Evolutionary conservation across 208 protist species (phyloP).

Genomic region (Trypanosoma vivax): DNA sequence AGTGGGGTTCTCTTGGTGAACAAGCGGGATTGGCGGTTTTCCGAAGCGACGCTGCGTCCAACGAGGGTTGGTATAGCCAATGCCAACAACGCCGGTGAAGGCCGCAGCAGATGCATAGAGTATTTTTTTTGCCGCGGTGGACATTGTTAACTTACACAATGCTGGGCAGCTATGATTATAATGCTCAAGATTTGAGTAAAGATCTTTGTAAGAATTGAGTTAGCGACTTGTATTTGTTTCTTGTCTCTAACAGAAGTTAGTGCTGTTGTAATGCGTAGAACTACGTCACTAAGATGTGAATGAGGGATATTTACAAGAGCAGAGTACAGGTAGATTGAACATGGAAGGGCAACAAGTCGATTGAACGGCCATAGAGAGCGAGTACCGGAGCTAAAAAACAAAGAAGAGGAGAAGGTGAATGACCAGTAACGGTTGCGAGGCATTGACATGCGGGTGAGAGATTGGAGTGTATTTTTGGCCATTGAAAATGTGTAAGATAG

Average conservation of each 20-base stretch:
- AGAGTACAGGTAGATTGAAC: not conserved
- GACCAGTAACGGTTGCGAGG: too few species aligned
- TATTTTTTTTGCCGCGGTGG: constrained; percentile 36
- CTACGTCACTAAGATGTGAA: not conserved
- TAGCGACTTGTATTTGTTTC: not conserved
- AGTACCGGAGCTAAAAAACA: too few species aligned
- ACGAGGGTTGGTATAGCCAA: constrained; percentile 70
- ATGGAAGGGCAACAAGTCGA: not conserved
- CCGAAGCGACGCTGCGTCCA: constrained; percentile 78
- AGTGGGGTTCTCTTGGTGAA: constrained; percentile 33
- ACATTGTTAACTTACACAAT: constrained; percentile 8
- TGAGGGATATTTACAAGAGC: not conserved
- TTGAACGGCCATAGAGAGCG: not conserved
- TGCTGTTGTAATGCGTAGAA: not conserved
- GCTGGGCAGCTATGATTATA: not conserved
- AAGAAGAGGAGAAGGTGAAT: too few species aligned
- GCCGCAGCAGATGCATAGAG: constrained; percentile 30
- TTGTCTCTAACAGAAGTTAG: not conserved
- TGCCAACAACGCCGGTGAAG: constrained; percentile 45
- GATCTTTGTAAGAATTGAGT: too few species aligned
- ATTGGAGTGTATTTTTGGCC: too few species aligned
- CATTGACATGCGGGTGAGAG: too few species aligned
- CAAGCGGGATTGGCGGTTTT: constrained; percentile 26
- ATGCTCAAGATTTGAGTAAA: not conserved
- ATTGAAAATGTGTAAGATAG: too few species aligned